Conservation (phyloP, 2,329 filamentous ascomycete species). For the Fusarium graminum region DNA sequence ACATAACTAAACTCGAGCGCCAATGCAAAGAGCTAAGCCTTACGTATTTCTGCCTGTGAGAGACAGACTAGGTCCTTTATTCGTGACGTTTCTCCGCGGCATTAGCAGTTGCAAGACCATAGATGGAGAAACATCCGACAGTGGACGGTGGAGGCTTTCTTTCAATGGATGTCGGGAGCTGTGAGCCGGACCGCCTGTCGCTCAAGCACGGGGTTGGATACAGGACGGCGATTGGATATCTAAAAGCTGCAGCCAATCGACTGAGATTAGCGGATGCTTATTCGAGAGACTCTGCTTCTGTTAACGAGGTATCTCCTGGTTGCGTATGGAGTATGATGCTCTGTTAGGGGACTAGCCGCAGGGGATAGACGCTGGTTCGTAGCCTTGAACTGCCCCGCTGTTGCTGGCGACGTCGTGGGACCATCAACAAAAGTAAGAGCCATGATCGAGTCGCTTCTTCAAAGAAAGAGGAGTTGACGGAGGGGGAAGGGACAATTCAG, state of each 20-base stretch:
- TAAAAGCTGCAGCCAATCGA: slow-evolving; percentile 37
- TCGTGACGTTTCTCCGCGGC: slow-evolving; percentile 35
- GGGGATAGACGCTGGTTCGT: background rate
- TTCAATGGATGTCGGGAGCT: slow-evolving; percentile 24
- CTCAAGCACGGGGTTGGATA: slow-evolving; percentile 52
- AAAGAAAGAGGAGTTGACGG: slow-evolving; percentile 22
- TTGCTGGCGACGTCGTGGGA: slow-evolving; percentile 31
- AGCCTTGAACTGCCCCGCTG: slow-evolving; percentile 25
- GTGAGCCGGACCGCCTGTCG: slow-evolving; percentile 49
- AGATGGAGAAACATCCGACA: slow-evolving; percentile 32
- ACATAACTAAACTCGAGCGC: slow-evolving; percentile 7
- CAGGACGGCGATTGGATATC: slow-evolving; percentile 49
- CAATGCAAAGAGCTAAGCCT: background rate
- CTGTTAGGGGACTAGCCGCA: slow-evolving; percentile 29
- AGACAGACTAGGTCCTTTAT: slow-evolving; percentile 11
- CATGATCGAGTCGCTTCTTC: slow-evolving; percentile 2
- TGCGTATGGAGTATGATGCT: fast-evolving
- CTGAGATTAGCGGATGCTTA: slow-evolving; percentile 49
- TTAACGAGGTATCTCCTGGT: background rate
- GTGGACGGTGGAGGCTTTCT: slow-evolving; percentile 9
- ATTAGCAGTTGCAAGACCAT: slow-evolving; percentile 34
- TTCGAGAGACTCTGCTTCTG: slow-evolving; percentile 21
- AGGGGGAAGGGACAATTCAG: slow-evolving; percentile 12
- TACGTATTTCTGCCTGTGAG: background rate
- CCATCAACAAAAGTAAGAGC: slow-evolving; percentile 15